Evolutionary conservation across 805 yeast genomes (phyloP).

Genomic region (Priceomyces haplophilus): DNA sequence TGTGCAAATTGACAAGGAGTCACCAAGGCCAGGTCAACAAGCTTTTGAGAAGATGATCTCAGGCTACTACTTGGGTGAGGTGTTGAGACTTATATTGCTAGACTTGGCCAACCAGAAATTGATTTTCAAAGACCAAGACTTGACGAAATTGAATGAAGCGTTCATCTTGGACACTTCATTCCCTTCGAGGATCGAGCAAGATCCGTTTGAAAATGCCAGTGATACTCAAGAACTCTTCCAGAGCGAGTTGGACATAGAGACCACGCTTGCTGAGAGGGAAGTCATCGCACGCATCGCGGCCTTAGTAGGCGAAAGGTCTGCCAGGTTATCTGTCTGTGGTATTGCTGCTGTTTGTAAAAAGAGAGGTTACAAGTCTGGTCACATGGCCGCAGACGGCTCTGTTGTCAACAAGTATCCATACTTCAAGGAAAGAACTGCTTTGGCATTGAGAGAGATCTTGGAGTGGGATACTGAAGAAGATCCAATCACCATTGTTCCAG

Average conservation of each 20-base stretch:
- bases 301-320: conserved; percentile 86
- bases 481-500: conserved; percentile 83
- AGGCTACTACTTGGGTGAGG: conserved; percentile 94
- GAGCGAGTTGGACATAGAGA: conserved; percentile 53
- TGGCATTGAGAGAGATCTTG: conserved; percentile 83
- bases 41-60: conserved; percentile 95
- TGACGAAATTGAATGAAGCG: conserved; percentile 55
- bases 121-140: conserved; percentile 69
- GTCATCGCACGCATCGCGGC: conserved; percentile 80
- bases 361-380: conserved; percentile 72
- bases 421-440: conserved; percentile 84
- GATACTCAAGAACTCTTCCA: conserved; percentile 70
- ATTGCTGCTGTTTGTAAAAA: conserved; percentile 90
- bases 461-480: conserved; percentile 68
- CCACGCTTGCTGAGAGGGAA: conserved; percentile 76
- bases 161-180: conserved; percentile 86
- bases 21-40: conserved; percentile 97
- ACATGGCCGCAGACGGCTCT: conserved; percentile 97
- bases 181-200: conserved; percentile 85
- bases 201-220: conserved; percentile 77
- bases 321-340: conserved; percentile 91
- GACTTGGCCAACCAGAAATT: conserved; percentile 63
- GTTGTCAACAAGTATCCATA: conserved; percentile 92
- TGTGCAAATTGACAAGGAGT: conserved; percentile 69
- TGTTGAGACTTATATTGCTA: conserved; percentile 72